Conservation (phyloP, 208 protist species). For the Leishmania gerbilli region DNA sequence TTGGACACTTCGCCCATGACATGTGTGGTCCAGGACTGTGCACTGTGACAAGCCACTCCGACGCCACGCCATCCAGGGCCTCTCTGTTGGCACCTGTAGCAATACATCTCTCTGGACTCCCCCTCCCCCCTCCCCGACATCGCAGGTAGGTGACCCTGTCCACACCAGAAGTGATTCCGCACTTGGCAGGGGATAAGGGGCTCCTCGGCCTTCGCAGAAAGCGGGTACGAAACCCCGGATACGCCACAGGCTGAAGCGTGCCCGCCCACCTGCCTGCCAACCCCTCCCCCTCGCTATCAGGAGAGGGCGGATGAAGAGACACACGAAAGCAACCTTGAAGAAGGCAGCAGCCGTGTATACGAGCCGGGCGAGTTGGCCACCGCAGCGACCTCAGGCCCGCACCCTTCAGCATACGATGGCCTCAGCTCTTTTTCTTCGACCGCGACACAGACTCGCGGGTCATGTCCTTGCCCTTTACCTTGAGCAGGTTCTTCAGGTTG, state of each 20-base stretch:
- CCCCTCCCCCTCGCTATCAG: background rate
- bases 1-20: background rate
- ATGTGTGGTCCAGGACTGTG: background rate
- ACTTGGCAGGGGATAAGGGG: background rate
- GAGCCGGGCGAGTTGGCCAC: background rate
- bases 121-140: background rate
- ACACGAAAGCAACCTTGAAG: background rate
- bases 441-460: constrained; percentile 32
- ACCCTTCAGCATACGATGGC: background rate
- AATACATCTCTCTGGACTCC: background rate
- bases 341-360: background rate
- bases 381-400: constrained; percentile 2
- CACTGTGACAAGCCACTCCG: background rate
- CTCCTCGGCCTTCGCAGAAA: background rate
- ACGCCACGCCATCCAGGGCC: background rate
- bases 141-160: background rate
- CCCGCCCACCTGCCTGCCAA: too few species aligned
- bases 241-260: background rate
- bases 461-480: constrained; percentile 53
- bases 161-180: background rate
- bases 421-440: constrained; percentile 26
- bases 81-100: background rate
- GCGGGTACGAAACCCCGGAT: too few species aligned
- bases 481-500: constrained; percentile 34
- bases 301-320: background rate